Conservation (phyloP, 495 filamentous ascomycete genomes). For the Pyronema omphalodes region DNA sequence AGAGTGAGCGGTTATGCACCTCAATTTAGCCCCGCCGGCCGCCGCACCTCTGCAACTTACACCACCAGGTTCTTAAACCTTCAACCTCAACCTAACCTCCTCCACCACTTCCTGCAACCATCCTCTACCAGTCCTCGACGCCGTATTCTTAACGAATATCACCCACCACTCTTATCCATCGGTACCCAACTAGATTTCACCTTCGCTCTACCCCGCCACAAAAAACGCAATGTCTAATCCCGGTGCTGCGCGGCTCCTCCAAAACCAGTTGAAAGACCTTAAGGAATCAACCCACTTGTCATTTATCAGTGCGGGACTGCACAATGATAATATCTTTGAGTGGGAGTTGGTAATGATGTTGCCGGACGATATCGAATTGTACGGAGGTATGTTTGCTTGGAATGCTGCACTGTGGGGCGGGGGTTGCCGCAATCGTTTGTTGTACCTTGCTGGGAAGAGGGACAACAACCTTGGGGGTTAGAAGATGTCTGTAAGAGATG, state of each 20-base stretch:
- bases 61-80: not conserved
- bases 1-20: not conserved
- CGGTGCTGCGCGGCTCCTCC: conserved; percentile 26
- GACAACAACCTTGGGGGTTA: not conserved
- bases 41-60: not conserved
- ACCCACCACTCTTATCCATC: not conserved
- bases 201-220: not conserved
- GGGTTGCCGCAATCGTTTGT: not conserved
- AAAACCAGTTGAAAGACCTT: conserved; percentile 81
- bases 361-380: conserved; percentile 84
- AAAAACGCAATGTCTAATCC: not conserved
- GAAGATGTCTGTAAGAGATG: not conserved
- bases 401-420: too few species aligned
- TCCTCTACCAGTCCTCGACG: not conserved
- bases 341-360: conserved; percentile 99
- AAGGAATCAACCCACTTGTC: conserved; percentile 79
- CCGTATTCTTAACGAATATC: not conserved
- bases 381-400: conserved; percentile 50
- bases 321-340: conserved; percentile 82
- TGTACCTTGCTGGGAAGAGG: not conserved
- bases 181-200: not conserved
- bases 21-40: not conserved
- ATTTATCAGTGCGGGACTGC: conserved; percentile 80
- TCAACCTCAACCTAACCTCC: not conserved
- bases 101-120: not conserved